Base-by-base conservation (phyloP, 768 basidiomycete genomes). In the Russula brevipes region DNA sequence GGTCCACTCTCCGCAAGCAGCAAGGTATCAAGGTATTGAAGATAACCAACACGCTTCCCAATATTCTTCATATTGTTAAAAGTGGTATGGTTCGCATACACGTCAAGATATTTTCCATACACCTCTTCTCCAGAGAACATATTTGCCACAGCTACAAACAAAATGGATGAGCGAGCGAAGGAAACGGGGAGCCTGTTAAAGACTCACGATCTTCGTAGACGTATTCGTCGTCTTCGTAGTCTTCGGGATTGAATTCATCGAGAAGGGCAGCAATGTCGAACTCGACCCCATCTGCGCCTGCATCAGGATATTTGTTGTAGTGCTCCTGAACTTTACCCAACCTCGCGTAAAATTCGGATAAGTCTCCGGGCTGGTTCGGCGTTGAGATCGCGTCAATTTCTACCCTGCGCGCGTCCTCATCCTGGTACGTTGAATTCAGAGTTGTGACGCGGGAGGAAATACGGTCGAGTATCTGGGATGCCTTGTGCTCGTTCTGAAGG, bases 41-140 rank as follows among this genome's bases (percentile, higher is more conserved):
- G 80, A 75, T 99, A 99, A 10, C 88, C 87, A 36, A 94, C 76
- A 47, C 94, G 84, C 72, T 88, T 91, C 54, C 86, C 82, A 54
- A 94, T 82, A 62, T 87, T 84, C 76, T 91, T 91, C 67, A 99
- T 74, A 74, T 99, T 99, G 77, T 85, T 86, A 76, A 91, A 98
- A 54, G 89, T 79, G 53, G 88, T 83, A 70, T 98, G 97, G 63
- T 91, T 87, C 54, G 85, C 79, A 73, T 98, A 91, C 61, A 99
- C 74, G 74, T 99, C 97, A 64, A 98, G 83, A 72, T 96, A 98
- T 75, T 91, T 91, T 56, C 97, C 97, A 69, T 95, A 92, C 8
- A 83, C 82, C 73, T 99, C 97, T 78, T 98, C 96, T 39, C 97
- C 97, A 12, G 95, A 96, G 77, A 99, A 99, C 69, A 96, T 75